Conservation (phyloP, 352 stramenopile genomes). For the Pythium apleroticum region DNA sequence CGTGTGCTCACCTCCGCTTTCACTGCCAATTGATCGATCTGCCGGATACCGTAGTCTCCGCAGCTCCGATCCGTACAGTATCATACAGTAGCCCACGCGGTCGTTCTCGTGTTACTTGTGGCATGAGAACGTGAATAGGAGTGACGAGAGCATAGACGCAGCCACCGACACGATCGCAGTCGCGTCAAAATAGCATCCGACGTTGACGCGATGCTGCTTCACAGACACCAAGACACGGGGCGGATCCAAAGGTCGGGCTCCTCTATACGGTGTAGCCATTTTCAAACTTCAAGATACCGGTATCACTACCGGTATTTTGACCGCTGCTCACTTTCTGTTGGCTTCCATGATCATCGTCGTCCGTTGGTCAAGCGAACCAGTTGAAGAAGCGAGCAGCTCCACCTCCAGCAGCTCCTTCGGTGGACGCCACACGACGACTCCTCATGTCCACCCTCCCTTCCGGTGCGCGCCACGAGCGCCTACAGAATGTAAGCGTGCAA, state of each 20-base stretch:
- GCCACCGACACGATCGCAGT: not conserved
- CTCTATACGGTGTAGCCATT: not conserved
- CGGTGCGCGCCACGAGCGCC: constrained; percentile 20
- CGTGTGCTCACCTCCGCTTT: not conserved
- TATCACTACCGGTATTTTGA: not conserved
- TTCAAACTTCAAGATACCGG: not conserved
- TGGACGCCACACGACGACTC: not conserved
- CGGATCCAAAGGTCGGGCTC: too few species aligned
- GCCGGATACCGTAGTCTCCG: not conserved
- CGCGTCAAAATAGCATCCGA: not conserved
- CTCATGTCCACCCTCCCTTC: not conserved
- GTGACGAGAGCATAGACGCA: not conserved
- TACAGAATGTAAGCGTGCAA: constrained; percentile 23
- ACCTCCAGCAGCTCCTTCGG: not conserved
- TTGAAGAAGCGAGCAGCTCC: not conserved
- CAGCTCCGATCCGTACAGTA: not conserved
- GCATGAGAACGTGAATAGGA: not conserved
- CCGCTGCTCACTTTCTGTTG: not conserved
- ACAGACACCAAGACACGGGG: too few species aligned
- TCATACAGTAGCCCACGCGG: not conserved
- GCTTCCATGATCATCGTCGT: not conserved
- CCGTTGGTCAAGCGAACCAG: not conserved
- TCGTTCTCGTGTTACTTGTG: not conserved
- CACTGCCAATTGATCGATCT: not conserved
- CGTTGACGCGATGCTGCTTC: too few species aligned